Conservation (phyloP, 1,284 basidiomycete genomes). For the Sutorius eximius region DNA sequence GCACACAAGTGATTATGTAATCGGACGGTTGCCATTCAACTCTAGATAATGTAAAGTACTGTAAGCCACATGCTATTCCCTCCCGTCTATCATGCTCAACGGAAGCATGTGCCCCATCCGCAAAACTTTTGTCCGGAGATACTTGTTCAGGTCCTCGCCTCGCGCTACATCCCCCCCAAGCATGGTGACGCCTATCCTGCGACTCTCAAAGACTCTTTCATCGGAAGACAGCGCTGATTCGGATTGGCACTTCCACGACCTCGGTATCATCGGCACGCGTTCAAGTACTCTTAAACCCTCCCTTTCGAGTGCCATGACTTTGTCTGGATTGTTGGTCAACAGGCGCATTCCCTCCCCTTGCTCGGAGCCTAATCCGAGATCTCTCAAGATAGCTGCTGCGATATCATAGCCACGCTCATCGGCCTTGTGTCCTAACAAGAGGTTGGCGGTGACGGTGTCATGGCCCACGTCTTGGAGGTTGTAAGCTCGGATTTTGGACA, state of each 20-base stretch:
- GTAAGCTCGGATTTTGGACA: constrained; percentile 97
- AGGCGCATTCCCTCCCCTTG: constrained; percentile 69
- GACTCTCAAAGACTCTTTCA: constrained; percentile 40
- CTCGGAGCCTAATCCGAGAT: constrained; percentile 75
- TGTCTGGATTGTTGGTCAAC: constrained; percentile 98
- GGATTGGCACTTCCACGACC: constrained; percentile 66
- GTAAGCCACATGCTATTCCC: background rate
- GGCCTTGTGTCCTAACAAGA: constrained; percentile 92
- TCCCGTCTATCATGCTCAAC: constrained; percentile 42
- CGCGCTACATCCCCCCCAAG: constrained; percentile 80
- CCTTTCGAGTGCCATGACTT: constrained; percentile 83
- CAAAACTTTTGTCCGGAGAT: constrained; percentile 92
- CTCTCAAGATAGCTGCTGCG: constrained; percentile 86
- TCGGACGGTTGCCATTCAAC: background rate
- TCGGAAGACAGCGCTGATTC: constrained; percentile 20
- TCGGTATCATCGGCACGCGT: constrained; percentile 91
- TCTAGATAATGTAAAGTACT: background rate
- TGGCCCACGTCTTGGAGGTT: constrained; percentile 98
- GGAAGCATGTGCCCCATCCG: constrained; percentile 95
- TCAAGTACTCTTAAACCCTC: constrained; percentile 85
- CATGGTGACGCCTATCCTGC: constrained; percentile 74
- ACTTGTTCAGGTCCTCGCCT: constrained; percentile 91
- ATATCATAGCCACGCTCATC: constrained; percentile 95
- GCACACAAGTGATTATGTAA: constrained; percentile 24
- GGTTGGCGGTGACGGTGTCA: constrained; percentile 96